Base-by-base conservation (phyloP, 164 flowering plant genomes). In the Cinnamomum micranthum region DNA sequence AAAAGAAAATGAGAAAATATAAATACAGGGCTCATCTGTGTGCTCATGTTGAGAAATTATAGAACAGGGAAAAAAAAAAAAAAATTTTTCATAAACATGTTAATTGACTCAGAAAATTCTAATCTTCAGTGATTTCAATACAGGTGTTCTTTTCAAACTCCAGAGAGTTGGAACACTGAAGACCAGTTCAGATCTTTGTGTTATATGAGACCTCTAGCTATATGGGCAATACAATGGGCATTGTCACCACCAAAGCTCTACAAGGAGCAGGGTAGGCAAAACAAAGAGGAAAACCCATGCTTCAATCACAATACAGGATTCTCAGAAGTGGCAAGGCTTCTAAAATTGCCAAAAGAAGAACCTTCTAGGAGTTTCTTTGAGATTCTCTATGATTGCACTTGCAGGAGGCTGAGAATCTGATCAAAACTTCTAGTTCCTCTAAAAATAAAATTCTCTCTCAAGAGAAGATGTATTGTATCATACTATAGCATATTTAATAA, bases 151-250 rank as follows among this genome's bases (percentile, higher is more conserved):
- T 95, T 95, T 69, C 98, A 95, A 78, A 93, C 97, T 27, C 98
- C 97, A 0, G 98, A 95, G 83, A 88, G 73, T 28, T 95, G 98
- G 98, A 89, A 84, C 68, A 81, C 80, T 0, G 79, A 83, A 65
- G 98, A 83, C 24, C 78, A 86, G 73, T 94, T 82, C 68, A 74
- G 98, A 73, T 86, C 97, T 2, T 74, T 95, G 17, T 69, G 80
- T 73, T 95, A 95, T 73, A 95, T 92, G 98, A 85, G 97, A 13
- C 98, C 98, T 20, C 79, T 95, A 69, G 91, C 97, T 6, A 90
- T 95, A 74, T 95, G 98, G 98, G 93, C 91, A 71, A 95, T 95
- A 92, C 98, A 95, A 65, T 88, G 95, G 97, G 98, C 97, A 47
- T 71, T 95, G 72, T 75, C 94, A 6, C 76, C 77, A 20, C 86